Percentiles rank a stretch among this genome's conserved stretches.
Conservation (phyloP, 345 rosid species). For the Hypericum androsaemum region DNA sequence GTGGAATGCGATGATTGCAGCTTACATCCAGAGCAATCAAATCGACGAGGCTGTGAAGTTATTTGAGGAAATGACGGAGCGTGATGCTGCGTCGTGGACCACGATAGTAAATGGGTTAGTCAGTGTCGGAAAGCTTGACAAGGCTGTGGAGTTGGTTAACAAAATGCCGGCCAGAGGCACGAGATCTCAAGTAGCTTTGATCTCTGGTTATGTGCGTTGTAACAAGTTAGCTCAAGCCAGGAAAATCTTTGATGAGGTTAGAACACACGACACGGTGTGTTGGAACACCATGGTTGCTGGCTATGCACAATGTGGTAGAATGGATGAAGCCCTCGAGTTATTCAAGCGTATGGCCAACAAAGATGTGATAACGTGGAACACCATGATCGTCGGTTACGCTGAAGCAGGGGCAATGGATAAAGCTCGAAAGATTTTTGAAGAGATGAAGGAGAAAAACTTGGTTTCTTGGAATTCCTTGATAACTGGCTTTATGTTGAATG, state of each 20-base stretch:
- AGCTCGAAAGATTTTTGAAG: constrained; percentile 24
- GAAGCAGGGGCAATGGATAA: constrained; percentile 21
- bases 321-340: constrained; percentile 24
- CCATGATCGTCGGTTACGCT: constrained; percentile 35
- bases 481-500: constrained; percentile 55
- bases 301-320: constrained; percentile 24
- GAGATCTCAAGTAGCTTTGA: no score
- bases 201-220: no score
- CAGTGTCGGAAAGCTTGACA: constrained; percentile 22
- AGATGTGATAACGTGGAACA: constrained; percentile 37
- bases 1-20: constrained; percentile 38
- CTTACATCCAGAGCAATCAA: constrained; percentile 15
- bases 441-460: constrained; percentile 38
- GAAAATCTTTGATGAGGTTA: not conserved
- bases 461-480: constrained; percentile 79
- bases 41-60: constrained; percentile 29
- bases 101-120: constrained; percentile 32
- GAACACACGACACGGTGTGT: constrained; percentile 24
- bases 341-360: constrained; percentile 26
- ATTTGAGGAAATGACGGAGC: constrained; percentile 31
- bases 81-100: constrained; percentile 34
- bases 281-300: constrained; percentile 35
- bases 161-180: constrained; percentile 14
- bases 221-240: no score
- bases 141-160: constrained; percentile 26